phyloP scores from a whole-genome alignment of 2,329 filamentous ascomycete genomes.

The Epichloe festucae region DNA sequence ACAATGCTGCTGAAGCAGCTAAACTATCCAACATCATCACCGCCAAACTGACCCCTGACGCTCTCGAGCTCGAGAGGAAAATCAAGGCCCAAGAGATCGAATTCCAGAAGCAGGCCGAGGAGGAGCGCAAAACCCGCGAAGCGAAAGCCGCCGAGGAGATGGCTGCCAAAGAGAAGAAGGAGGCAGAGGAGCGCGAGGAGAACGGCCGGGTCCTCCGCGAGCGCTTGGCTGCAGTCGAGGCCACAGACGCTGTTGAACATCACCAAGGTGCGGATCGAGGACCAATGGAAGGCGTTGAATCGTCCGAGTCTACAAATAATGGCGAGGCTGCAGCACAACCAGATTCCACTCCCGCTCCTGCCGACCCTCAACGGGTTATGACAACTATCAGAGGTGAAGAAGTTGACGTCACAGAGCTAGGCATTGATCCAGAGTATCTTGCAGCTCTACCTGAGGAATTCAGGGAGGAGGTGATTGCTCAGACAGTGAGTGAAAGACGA shows the following conservation, averaged over 20 bases:
- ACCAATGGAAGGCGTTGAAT: slow-evolving; percentile 72
- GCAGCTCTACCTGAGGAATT: slow-evolving; percentile 96
- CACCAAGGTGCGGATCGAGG: slow-evolving; percentile 12
- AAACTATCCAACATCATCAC: slow-evolving; percentile 57
- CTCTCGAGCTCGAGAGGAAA: slow-evolving; percentile 68
- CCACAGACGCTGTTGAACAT: slow-evolving; percentile 25
- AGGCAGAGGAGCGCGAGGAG: slow-evolving; percentile 56
- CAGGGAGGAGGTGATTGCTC: slow-evolving; percentile 87
- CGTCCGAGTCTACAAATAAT: slow-evolving; percentile 24
- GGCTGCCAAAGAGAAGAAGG: slow-evolving; percentile 51
- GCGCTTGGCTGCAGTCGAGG: slow-evolving; percentile 43
- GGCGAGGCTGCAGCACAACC: slow-evolving; percentile 18
- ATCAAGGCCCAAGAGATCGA: slow-evolving; percentile 46
- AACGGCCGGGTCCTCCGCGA: slow-evolving; percentile 12
- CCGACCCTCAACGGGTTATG: slow-evolving; percentile 44
- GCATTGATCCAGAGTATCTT: slow-evolving; percentile 88
- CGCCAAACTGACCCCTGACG: slow-evolving; percentile 65
- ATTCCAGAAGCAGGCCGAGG: slow-evolving; percentile 34
- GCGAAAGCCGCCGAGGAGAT: slow-evolving; percentile 61
- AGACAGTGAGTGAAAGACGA: slow-evolving; percentile 72
- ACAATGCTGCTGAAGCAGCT: slow-evolving; percentile 51
- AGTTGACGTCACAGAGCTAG: slow-evolving; percentile 85
- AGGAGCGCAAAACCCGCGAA: slow-evolving; percentile 53
- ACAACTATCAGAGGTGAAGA: slow-evolving; percentile 78
- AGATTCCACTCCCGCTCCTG: slow-evolving; percentile 3